Conservation (phyloP, 805 yeast genomes). For the Lachancea mirantina region DNA sequence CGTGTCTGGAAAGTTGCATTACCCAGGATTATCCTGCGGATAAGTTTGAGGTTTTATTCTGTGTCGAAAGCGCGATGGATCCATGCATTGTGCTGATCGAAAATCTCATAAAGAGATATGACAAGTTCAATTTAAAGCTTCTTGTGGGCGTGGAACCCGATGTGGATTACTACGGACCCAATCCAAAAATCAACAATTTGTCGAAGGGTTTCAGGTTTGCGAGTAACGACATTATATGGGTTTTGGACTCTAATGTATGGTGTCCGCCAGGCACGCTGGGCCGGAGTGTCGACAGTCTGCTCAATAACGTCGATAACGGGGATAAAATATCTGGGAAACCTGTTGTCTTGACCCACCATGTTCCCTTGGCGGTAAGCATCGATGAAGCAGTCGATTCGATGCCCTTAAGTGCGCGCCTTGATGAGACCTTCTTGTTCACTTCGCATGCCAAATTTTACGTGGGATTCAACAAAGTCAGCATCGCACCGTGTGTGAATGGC, state of each 20-base stretch:
- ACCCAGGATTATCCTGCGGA: constrained; percentile 56
- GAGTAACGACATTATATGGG: constrained; percentile 70
- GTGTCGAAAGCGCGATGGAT: constrained; percentile 60
- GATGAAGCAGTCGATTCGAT: constrained; percentile 9
- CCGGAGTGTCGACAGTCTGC: constrained; percentile 52
- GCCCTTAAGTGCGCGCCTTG: constrained; percentile 59
- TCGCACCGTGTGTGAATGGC: constrained; percentile 90
- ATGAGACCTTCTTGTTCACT: constrained; percentile 78
- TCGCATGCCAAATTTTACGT: constrained; percentile 83
- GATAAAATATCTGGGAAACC: constrained; percentile 27
- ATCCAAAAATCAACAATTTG: constrained; percentile 81
- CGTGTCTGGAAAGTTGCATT: constrained; percentile 62
- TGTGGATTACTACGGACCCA: constrained; percentile 61
- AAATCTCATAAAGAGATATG: constrained; percentile 44
- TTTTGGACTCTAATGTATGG: constrained; percentile 82
- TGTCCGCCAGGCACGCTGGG: constrained; percentile 55
- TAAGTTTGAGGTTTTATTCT: constrained; percentile 63
- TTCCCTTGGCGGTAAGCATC: constrained; percentile 56
- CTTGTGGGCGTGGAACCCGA: constrained; percentile 40
- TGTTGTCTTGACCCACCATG: constrained; percentile 73
- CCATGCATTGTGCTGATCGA: constrained; percentile 56
- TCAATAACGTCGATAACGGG: constrained; percentile 48
- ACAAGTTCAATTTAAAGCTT: constrained; percentile 51
- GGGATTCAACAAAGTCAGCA: constrained; percentile 60
- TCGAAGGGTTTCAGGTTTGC: constrained; percentile 73